Evolutionary conservation across 2,329 filamentous ascomycete genomes (phyloP).

Genomic region (Fusarium metavorans): DNA sequence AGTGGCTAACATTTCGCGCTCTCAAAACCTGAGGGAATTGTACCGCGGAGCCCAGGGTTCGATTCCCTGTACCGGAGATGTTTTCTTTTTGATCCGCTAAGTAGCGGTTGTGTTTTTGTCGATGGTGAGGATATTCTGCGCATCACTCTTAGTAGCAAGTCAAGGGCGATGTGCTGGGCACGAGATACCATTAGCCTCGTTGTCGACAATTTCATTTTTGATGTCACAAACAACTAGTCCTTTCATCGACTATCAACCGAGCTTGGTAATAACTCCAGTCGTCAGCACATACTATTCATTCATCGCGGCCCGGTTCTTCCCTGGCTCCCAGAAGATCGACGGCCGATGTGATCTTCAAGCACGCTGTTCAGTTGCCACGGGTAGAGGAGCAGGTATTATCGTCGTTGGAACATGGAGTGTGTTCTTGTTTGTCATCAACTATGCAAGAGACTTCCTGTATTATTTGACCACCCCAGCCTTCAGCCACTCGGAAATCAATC

Average conservation of each 20-base stretch:
- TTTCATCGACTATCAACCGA: not conserved
- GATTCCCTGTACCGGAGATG: not conserved
- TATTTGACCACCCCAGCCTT: not conserved
- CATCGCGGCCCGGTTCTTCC: not conserved
- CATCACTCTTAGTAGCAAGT: not conserved
- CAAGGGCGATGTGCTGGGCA: not conserved
- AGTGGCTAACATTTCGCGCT: slow-evolving; percentile 52
- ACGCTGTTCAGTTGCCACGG: no score
- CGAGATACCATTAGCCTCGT: not conserved
- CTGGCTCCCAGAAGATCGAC: not conserved
- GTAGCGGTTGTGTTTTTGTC: not conserved
- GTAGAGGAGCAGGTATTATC: not conserved
- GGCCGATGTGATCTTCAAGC: not conserved
- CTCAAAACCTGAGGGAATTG: slow-evolving; percentile 29
- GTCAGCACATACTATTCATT: not conserved
- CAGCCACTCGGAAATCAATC: not conserved
- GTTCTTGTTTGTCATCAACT: not conserved
- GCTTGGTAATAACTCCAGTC: not conserved
- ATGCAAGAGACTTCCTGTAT: not conserved
- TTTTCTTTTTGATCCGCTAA: not conserved
- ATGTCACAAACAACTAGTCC: not conserved
- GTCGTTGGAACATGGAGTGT: not conserved
- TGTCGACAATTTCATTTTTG: not conserved
- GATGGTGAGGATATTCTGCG: not conserved
- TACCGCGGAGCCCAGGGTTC: slow-evolving; percentile 1